Conservation (phyloP, 1,284 basidiomycete species). For the Trichosporon faecale region DNA sequence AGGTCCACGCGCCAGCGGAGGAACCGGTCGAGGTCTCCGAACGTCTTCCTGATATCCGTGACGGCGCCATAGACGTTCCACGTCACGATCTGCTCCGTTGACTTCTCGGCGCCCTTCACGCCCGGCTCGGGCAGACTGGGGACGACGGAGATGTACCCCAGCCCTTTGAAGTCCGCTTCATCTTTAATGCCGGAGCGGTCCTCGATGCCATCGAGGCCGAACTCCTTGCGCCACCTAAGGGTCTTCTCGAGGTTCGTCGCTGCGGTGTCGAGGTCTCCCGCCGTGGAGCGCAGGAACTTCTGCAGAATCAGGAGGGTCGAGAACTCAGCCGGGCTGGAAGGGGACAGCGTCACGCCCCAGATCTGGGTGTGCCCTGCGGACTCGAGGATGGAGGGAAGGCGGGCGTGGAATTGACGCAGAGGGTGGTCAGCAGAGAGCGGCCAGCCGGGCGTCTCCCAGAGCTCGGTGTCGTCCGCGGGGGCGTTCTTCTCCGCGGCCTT, state of each 20-base stretch:
- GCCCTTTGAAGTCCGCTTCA: constrained; percentile 25
- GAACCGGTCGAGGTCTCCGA: constrained; percentile 35
- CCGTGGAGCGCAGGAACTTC: constrained; percentile 31
- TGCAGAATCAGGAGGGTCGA: constrained; percentile 30
- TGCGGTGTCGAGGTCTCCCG: constrained; percentile 23
- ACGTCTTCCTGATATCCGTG: constrained; percentile 26
- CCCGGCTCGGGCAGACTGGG: background rate
- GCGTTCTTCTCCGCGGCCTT: background rate
- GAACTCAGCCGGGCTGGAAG: constrained; percentile 17
- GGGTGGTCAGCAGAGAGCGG: constrained; percentile 26
- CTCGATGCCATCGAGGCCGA: constrained; percentile 22
- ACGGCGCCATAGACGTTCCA: constrained; percentile 37
- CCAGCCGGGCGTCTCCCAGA: constrained; percentile 16
- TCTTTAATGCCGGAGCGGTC: background rate
- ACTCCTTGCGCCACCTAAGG: constrained; percentile 32
- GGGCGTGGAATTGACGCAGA: constrained; percentile 22
- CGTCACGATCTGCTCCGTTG: constrained; percentile 24
- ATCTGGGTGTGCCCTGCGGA: constrained; percentile 26
- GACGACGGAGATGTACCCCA: constrained; percentile 32
- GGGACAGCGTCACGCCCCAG: constrained; percentile 31
- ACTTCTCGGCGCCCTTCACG: background rate
- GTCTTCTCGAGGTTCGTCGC: constrained; percentile 23
- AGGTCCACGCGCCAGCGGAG: constrained; percentile 33
- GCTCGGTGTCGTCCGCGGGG: background rate
- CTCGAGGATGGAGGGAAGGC: constrained; percentile 24